Percentiles rank a stretch among this genome's conserved stretches.
Evolutionary conservation across 495 filamentous ascomycete genomes (phyloP).

Genomic region (Penicillium bovifimosum): DNA sequence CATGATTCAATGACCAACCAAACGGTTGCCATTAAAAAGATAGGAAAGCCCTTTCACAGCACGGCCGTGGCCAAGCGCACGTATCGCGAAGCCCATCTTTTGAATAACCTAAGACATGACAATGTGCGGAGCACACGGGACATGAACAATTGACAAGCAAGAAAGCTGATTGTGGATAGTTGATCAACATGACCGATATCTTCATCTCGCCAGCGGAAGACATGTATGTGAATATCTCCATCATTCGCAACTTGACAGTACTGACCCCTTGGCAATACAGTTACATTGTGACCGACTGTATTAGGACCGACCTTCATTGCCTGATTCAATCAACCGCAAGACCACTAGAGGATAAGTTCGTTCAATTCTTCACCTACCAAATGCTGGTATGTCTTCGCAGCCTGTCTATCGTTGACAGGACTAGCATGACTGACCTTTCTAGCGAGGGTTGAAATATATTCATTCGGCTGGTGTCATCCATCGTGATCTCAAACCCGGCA

Average conservation of each 20-base stretch:
- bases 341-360: slow-evolving; percentile 88
- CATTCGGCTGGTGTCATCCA: slow-evolving; percentile 91
- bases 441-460: slow-evolving; percentile 77
- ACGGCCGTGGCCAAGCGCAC: slow-evolving; percentile 85
- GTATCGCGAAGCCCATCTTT: slow-evolving; percentile 82
- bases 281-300: slow-evolving; percentile 88
- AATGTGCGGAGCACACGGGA: slow-evolving; percentile 52
- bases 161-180: slow-evolving; percentile 40
- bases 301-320: slow-evolving; percentile 83
- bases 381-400: slow-evolving; percentile 58
- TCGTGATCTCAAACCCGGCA: slow-evolving; percentile 85
- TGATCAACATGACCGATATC: slow-evolving; percentile 90
- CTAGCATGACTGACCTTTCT: slow-evolving; percentile 46
- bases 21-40: slow-evolving; percentile 91
- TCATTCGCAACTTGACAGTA: not conserved
- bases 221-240: slow-evolving; percentile 57
- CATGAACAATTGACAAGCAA: not conserved
- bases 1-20: slow-evolving; percentile 35
- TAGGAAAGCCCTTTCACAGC: slow-evolving; percentile 92
- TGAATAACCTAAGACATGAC: slow-evolving; percentile 85
- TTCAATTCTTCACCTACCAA: slow-evolving; percentile 93
- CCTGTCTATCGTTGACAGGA: not conserved
- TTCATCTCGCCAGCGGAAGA: slow-evolving; percentile 94
- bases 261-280: slow-evolving; percentile 33
- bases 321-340: slow-evolving; percentile 64